These are phyloP conservation scores for Aspergillus ostianus DNA, from an alignment of 495 filamentous ascomycete species.

Conservation along the genomic window DNA sequence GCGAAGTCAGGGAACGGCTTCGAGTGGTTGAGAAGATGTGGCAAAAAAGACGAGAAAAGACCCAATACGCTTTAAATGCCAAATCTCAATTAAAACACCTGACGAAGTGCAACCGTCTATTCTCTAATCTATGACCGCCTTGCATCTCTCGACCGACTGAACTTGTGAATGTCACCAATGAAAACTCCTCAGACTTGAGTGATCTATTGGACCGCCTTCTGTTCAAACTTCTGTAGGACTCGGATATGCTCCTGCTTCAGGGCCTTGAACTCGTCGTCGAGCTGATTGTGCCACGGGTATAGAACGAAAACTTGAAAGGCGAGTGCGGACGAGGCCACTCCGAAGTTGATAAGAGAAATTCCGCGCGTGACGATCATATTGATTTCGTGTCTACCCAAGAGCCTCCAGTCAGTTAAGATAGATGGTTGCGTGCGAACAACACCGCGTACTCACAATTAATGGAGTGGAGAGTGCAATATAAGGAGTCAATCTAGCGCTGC, in stretches of 20 bases:
- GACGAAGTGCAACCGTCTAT: not conserved
- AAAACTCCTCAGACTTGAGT: not conserved
- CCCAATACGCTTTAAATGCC: not conserved
- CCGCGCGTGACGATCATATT: constrained; percentile 56
- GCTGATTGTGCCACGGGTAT: constrained; percentile 63
- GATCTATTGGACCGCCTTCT: not conserved
- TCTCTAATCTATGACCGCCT: not conserved
- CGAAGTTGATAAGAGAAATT: constrained; percentile 61
- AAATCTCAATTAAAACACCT: not conserved
- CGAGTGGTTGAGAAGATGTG: no score
- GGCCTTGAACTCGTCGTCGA: constrained; percentile 58
- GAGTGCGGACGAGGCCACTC: constrained; percentile 58
- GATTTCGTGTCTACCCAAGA: not conserved
- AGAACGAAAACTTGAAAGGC: constrained; percentile 63
- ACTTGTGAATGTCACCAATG: not conserved
- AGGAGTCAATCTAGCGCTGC: not conserved
- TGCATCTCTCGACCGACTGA: not conserved
- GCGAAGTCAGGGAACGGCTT: no score
- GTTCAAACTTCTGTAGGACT: constrained; percentile 22
- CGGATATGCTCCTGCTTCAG: constrained; percentile 54
- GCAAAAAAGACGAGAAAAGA: no score
- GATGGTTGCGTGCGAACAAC: not conserved
- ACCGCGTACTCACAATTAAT: not conserved
- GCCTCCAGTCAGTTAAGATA: not conserved
- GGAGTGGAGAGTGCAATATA: not conserved